Conservation (phyloP, 2,329 filamentous ascomycete genomes). For the Talaromyces funiculosus region DNA sequence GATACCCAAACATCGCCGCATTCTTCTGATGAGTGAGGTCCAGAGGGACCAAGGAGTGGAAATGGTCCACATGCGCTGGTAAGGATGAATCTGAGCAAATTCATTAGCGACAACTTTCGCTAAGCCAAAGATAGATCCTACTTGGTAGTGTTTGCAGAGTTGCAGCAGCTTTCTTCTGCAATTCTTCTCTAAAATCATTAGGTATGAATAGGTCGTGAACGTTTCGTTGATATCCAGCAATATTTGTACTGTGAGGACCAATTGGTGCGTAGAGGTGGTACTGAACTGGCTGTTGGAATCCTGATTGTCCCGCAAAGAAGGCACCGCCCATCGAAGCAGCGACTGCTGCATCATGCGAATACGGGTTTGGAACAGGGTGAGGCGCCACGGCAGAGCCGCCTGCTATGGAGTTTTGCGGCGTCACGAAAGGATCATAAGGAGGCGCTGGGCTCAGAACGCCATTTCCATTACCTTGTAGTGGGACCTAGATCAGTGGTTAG, state of each 20-base stretch:
- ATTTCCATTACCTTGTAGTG: conserved; percentile 45
- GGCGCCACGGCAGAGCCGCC: conserved; percentile 37
- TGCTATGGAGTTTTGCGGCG: conserved; percentile 51
- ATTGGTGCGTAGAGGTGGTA: conserved; percentile 91
- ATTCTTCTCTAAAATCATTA: conserved; percentile 77
- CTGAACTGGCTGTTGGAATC: conserved; percentile 65
- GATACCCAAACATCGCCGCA: conserved; percentile 73
- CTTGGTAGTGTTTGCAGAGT: conserved; percentile 78
- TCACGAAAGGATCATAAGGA: conserved; percentile 60
- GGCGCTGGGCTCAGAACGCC: conserved; percentile 45
- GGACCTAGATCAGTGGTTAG: conserved; percentile 20
- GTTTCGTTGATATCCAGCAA: conserved; percentile 77
- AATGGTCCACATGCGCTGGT: conserved; percentile 72
- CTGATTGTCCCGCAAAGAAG: conserved; percentile 59
- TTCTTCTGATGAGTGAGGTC: conserved; percentile 77
- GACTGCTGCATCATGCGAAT: conserved; percentile 61
- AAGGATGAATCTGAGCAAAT: conserved; percentile 56
- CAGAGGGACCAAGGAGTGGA: conserved; percentile 85
- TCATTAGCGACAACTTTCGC: conserved; percentile 1
- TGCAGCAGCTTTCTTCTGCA: conserved; percentile 83
- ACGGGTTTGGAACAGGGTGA: conserved; percentile 59
- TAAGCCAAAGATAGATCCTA: conserved; percentile 34
- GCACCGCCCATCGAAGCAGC: conserved; percentile 48
- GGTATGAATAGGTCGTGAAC: conserved; percentile 89
- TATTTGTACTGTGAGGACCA: conserved; percentile 72